These are phyloP conservation scores for Lotmaria passim DNA, from an alignment of 208 protist species.

Conservation along the genomic window DNA sequence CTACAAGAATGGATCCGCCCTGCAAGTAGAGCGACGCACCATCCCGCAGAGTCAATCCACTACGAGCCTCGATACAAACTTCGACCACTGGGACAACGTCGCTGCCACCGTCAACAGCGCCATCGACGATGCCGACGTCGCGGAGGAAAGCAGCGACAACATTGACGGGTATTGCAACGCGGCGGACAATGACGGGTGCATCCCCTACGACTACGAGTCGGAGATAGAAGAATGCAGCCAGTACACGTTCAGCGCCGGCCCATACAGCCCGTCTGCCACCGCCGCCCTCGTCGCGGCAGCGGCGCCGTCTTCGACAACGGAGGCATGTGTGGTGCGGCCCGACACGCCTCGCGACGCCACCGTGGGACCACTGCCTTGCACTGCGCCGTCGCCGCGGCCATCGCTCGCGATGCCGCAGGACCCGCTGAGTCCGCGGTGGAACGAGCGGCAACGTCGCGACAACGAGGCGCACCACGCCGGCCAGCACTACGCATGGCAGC, in stretches of 20 bases:
- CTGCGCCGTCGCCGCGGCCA: neutral
- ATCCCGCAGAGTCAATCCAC: conserved; percentile 8
- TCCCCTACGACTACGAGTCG: conserved; percentile 59
- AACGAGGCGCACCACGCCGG: conserved; percentile 25
- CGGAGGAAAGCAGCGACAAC: neutral
- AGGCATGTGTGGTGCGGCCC: neutral
- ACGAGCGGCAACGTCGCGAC: conserved; percentile 27
- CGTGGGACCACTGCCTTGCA: conserved; percentile 7
- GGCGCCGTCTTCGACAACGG: conserved; percentile 12
- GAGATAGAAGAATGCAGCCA: conserved; percentile 67
- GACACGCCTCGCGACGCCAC: conserved; percentile 15
- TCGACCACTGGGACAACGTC: conserved; percentile 12
- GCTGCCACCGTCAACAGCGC: neutral
- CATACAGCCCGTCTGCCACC: conserved; percentile 38
- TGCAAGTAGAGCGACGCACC: neutral
- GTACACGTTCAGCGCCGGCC: conserved; percentile 57
- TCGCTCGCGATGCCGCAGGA: conserved; percentile 7
- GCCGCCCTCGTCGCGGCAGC: conserved; percentile 21
- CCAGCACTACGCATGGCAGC: conserved; percentile 33
- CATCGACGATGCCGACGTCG: neutral
- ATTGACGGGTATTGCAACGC: neutral
- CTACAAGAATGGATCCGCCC: neutral
- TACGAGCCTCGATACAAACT: conserved; percentile 10
- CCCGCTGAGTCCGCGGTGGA: conserved; percentile 22
- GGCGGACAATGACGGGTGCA: conserved; percentile 11